Percentiles rank a stretch among this genome's conserved stretches.
These are phyloP conservation scores for Saksenaea vasiformis DNA, from an alignment of 371 early-diverging fungal genomes.

Conservation along the genomic window DNA sequence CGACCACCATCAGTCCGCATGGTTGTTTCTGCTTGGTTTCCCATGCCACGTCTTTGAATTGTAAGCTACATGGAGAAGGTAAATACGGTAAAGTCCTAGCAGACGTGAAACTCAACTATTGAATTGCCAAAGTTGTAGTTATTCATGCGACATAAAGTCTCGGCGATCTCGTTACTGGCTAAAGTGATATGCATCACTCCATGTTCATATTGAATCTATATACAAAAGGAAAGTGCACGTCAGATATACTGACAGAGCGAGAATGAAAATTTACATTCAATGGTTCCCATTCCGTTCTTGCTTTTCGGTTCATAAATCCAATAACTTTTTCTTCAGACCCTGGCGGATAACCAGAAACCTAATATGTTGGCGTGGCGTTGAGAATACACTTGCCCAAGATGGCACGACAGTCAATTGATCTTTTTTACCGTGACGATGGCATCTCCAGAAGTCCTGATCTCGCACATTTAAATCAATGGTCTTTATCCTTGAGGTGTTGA, in stretches of 20 bases:
- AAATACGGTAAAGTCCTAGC: not conserved
- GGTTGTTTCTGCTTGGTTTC: not conserved
- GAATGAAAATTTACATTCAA: constrained; percentile 24
- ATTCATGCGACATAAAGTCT: constrained; percentile 27
- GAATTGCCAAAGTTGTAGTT: constrained; percentile 25
- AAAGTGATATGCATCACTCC: constrained; percentile 29
- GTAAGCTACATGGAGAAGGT: constrained; percentile 6
- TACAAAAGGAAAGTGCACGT: not conserved
- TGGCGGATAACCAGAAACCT: constrained; percentile 40
- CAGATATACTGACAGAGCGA: not conserved
- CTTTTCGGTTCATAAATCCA: constrained; percentile 38
- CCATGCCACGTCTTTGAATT: constrained; percentile 10
- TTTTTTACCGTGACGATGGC: constrained; percentile 11
- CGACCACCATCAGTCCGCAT: not conserved
- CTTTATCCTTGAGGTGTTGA: not conserved
- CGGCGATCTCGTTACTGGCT: constrained; percentile 18
- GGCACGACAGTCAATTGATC: not conserved
- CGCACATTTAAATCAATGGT: constrained; percentile 3
- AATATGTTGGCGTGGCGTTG: not conserved
- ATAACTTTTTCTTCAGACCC: constrained; percentile 36
- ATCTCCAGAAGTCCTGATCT: constrained; percentile 12
- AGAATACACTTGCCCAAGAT: not conserved
- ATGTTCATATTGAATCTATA: constrained; percentile 18
- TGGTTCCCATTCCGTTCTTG: constrained; percentile 38
- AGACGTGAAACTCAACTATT: constrained; percentile 12